Base-by-base conservation (phyloP, 2,329 filamentous ascomycete species). In the Xylariaceae sp. region DNA sequence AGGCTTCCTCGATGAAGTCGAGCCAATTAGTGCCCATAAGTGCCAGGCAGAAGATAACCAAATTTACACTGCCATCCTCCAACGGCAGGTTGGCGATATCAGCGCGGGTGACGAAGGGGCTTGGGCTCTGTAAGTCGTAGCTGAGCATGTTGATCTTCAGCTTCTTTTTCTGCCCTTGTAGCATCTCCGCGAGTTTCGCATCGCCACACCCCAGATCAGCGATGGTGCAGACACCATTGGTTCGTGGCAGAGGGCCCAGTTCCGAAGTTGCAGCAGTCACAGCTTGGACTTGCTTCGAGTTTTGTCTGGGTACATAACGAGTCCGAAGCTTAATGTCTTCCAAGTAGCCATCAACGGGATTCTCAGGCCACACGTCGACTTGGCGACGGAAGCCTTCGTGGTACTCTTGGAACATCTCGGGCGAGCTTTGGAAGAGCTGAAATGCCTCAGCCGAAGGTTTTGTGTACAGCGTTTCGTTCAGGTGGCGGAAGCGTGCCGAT, bases 11-110 rank as follows among this genome's bases (percentile, higher is more conserved):
- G 51, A 98, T 75, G 57, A 98, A 96, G 49, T 87, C 80, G 33
- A 94, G 75, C 90, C 92, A 98, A 64, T 98, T 98, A 35, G 92
- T 98, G 53, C 92, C 92, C 92, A 98, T 98, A 38, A 98, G 75
- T 31, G 90, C 92, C 19, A 98, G 73, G 59, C 92, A 98, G 68
- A 96, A 96, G 47, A 98, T 80, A 31, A 85, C 85, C 5, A 98
- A 72, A 58, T 98, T 88, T 40, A 88, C 79, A 41, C 74, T 78
- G 28, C 77, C 80, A 46, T 89, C 79, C 5, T 67, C 66, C 1
- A 94, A 65, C 0, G 90, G 90, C 2, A 98, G 67, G 39, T 82
- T 74, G 19, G 88, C 82, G 33, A 96, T 92, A 61, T 98, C 92
- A 11, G 92, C 88, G 42, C 81, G 77, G 1, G 85, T 94, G 42